Conservation (phyloP, 2,329 filamentous ascomycete species). For the Ciborinia camelliae region DNA sequence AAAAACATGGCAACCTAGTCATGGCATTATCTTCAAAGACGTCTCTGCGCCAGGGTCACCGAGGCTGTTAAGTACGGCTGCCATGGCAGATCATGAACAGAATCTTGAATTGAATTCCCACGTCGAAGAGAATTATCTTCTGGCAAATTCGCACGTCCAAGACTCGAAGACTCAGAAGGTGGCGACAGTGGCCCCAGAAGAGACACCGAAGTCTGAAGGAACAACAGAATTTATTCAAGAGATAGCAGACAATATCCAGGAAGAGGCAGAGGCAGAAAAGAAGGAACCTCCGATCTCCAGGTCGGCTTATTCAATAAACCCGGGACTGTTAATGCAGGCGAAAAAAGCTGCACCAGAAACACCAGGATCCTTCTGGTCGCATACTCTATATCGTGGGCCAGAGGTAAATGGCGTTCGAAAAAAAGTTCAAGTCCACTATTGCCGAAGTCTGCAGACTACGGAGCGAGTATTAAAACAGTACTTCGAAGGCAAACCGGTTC, state of each 20-base stretch:
- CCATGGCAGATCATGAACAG: conserved; percentile 21
- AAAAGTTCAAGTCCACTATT: conserved; percentile 72
- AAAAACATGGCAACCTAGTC: conserved; percentile 41
- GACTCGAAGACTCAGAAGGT: not conserved
- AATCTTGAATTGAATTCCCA: conserved; percentile 26
- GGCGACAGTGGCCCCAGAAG: not conserved
- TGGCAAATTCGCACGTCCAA: conserved; percentile 19
- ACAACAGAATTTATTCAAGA: not conserved
- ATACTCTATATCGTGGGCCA: conserved; percentile 61
- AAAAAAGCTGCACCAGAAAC: conserved; percentile 45
- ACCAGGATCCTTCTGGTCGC: conserved; percentile 61
- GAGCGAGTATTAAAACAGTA: conserved; percentile 60
- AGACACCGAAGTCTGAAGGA: not conserved
- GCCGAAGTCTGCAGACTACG: conserved; percentile 61
- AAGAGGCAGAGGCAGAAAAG: conserved; percentile 30
- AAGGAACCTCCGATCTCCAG: conserved; percentile 40
- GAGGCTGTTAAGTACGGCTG: conserved; percentile 27
- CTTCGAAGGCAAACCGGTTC: conserved; percentile 64
- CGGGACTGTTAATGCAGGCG: conserved; percentile 48
- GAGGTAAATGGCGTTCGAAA: conserved; percentile 41
- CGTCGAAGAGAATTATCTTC: conserved; percentile 28
- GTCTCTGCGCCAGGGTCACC: conserved; percentile 18
- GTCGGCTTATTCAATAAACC: conserved; percentile 47
- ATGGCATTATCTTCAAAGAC: conserved; percentile 41
- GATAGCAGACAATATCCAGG: conserved; percentile 4